phyloP scores from a whole-genome alignment of 495 filamentous ascomycete species.

The Podospora didyma region DNA sequence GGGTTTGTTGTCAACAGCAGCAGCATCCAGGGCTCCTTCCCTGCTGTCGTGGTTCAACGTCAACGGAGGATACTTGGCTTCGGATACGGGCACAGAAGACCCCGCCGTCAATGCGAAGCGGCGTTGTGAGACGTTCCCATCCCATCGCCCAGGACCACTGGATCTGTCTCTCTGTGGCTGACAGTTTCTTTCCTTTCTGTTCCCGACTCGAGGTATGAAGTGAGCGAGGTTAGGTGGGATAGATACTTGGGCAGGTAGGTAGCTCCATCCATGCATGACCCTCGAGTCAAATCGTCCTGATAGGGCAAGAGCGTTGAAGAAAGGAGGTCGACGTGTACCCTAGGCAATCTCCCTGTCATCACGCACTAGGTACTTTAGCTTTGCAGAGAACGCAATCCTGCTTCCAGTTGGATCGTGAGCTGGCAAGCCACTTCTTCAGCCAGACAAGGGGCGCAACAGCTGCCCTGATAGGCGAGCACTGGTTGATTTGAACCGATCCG shows the following conservation, averaged over 20 bases:
- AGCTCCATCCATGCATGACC: too few species aligned
- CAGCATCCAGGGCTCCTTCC: neutral
- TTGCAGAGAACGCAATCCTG: neutral
- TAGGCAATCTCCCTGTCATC: slow-evolving; percentile 1
- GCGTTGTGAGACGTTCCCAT: slow-evolving; percentile 13
- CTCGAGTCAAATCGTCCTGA: too few species aligned
- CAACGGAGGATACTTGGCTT: neutral
- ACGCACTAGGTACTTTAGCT: slow-evolving; percentile 3
- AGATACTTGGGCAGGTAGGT: too few species aligned
- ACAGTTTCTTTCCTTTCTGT: neutral
- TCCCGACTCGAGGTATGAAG: too few species aligned
- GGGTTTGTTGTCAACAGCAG: neutral
- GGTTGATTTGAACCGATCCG: too few species aligned
- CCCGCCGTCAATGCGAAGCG: slow-evolving; percentile 9
- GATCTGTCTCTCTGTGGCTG: neutral
- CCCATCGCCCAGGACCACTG: neutral
- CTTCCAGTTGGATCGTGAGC: slow-evolving; percentile 1
- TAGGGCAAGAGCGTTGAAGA: neutral
- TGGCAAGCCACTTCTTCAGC: neutral
- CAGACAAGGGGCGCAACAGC: neutral
- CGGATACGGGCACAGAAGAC: slow-evolving; percentile 8
- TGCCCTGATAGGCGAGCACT: neutral
- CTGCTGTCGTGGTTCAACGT: neutral
- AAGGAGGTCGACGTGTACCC: slow-evolving; percentile 8
- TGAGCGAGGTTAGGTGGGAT: neutral